Base-by-base conservation (phyloP, 2,329 filamentous ascomycete species). In the Fusarium incarnatum region DNA sequence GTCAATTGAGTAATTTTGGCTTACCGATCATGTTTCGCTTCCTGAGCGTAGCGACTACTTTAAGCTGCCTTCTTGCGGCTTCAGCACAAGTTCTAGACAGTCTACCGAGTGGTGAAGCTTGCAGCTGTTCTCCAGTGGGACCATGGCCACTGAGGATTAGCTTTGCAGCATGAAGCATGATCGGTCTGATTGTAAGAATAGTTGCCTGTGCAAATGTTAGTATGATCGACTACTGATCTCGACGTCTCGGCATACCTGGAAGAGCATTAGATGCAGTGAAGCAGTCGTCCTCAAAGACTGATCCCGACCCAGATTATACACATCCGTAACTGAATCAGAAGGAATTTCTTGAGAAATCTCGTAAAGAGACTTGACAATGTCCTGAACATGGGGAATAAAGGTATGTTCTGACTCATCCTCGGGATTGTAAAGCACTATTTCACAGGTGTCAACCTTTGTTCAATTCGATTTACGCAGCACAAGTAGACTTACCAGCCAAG, bases 211-310 rank as follows among this genome's bases (percentile, higher is more conserved):
- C 2, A 22, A 16, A 11, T 4, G 16, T 71, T n/a, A 72, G 52
- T 20, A 60, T 15, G 8, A 8, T 6, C 6, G 16, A n/a, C 6
- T 5, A 11, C 8, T 13, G 1, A 0, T 8, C 18, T 5, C 3
- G 7, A 11, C 10, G 1, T 6, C 10, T 37, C 15, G 11, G 20
- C 59, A 2, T 63, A 78, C 76, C 66, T 78, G 77, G 41, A 77
- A 78, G 8, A 78, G 66, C 77, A 78, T 78, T 46, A 78, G 66
- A 45, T 78, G 77, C 4, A 78, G 46, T 2, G 76, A 77, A 15
- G 77, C 77, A 20, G 76, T 77, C 2, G 77, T 78, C 52, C 77
- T 65, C 23, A 78, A 30, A 16, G 72, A 76, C 8, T 77, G 73
- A n/a, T 77, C 75, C 18, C 63, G 58, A 12, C 73, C 59, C 58